phyloP scores from a whole-genome alignment of 306 rosid genomes.

The Macrotyloma uniflorum region DNA sequence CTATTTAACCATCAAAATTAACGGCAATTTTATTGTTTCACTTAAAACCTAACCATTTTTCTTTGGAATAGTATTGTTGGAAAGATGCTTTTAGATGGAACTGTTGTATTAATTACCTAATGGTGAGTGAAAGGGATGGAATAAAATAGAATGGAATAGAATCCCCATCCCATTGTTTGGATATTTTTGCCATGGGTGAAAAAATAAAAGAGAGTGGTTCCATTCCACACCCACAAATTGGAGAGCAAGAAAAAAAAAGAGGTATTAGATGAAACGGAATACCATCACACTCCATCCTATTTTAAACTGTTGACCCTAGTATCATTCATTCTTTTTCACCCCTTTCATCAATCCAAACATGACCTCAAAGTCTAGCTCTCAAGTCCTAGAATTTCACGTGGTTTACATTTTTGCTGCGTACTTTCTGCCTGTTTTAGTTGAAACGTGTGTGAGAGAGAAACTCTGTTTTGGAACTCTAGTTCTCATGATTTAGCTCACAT shows the following conservation, averaged over 20 bases:
- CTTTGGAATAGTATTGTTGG: neutral
- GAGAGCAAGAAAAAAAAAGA: neutral
- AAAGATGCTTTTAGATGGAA: neutral
- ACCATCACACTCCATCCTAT: neutral
- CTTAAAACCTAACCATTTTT: neutral
- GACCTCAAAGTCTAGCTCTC: neutral
- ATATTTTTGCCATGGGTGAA: neutral
- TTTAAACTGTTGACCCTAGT: neutral
- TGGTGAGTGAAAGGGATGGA: neutral
- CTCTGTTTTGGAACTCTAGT: neutral
- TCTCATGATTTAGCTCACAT: neutral
- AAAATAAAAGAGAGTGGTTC: neutral
- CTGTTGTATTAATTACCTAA: neutral
- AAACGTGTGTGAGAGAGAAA: neutral
- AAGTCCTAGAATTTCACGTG: neutral
- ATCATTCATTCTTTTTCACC: neutral
- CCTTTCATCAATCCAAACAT: neutral
- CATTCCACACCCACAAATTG: neutral
- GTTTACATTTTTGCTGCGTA: neutral
- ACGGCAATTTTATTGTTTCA: neutral
- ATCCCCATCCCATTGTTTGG: neutral
- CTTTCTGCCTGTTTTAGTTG: neutral
- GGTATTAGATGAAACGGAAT: neutral
- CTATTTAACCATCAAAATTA: constrained; percentile 16
- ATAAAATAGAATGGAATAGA: neutral